A percentile compares a stretch with the other conserved stretches of the same genome.
Evolutionary conservation across 169 alveolate genomes (phyloP).

Genomic region (Plasmodium knowlesi): DNA sequence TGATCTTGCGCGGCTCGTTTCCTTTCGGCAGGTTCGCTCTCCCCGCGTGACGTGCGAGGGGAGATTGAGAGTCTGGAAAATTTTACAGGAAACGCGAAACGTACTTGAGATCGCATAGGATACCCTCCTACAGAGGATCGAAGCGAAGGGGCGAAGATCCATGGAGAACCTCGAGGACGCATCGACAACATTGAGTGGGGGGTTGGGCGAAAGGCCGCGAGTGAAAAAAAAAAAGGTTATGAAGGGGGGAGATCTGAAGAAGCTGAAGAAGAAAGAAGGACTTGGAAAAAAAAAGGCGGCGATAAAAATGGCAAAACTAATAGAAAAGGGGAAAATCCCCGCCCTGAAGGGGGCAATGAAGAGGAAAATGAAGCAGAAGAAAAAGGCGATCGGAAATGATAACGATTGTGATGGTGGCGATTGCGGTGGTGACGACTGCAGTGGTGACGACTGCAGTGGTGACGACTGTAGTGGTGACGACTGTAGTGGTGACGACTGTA

Average conservation of each 20-base stretch:
- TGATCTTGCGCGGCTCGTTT: neutral
- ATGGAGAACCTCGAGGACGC: neutral
- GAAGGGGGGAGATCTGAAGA: neutral
- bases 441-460: neutral
- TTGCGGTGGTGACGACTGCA: neutral
- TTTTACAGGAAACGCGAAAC: neutral
- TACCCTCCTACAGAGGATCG: neutral
- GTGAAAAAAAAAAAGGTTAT: neutral
- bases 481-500: neutral
- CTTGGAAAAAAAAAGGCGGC: neutral
- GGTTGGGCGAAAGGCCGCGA: neutral
- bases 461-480: too few relatives aligned
- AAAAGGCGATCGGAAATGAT: neutral
- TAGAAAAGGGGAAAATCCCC: neutral
- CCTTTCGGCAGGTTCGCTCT: neutral
- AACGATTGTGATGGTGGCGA: neutral
- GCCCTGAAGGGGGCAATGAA: neutral
- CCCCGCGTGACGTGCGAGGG: neutral
- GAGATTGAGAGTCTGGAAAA: neutral
- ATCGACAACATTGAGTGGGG: neutral
- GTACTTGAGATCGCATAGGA: neutral
- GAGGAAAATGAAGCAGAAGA: neutral
- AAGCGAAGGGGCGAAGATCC: neutral
- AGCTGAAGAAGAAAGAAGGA: neutral
- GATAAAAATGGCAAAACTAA: neutral